These are phyloP conservation scores for Tausonia pullulans DNA, from an alignment of 1,284 basidiomycete species.

Conservation along the genomic window DNA sequence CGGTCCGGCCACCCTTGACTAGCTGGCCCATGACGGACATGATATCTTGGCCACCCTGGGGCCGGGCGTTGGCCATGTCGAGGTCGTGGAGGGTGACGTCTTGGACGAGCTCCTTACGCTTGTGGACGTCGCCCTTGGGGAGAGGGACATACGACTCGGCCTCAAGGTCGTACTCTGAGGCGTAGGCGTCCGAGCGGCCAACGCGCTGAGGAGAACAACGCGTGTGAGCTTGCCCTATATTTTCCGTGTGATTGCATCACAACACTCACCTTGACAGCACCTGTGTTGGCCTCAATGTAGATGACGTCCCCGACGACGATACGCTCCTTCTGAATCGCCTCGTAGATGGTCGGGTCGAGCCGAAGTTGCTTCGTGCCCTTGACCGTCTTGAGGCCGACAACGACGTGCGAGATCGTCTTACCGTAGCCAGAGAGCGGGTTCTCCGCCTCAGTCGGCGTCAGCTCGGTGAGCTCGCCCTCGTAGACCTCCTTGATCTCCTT, in stretches of 20 bases:
- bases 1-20: conserved; percentile 85
- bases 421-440: conserved; percentile 95
- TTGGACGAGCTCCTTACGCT: conserved; percentile 92
- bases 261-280: conserved; percentile 75
- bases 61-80: conserved; percentile 92
- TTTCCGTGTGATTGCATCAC: neutral
- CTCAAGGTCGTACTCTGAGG: conserved; percentile 96
- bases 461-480: conserved; percentile 94
- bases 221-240: neutral
- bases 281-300: conserved; percentile 88
- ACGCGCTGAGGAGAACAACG: conserved; percentile 52
- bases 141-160: conserved; percentile 96
- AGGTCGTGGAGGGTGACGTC: conserved; percentile 94
- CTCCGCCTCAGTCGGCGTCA: conserved; percentile 89
- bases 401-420: conserved; percentile 94
- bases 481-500: conserved; percentile 99
- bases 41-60: conserved; percentile 83
- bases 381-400: conserved; percentile 93
- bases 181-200: conserved; percentile 93
- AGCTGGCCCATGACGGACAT: conserved; percentile 98
- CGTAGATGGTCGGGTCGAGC: conserved; percentile 90
- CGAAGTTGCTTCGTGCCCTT: conserved; percentile 97
- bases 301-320: conserved; percentile 95
- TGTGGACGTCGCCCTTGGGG: conserved; percentile 97
- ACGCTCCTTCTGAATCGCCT: conserved; percentile 94